phyloP scores from a whole-genome alignment of 208 protist genomes.

The Crithidia acanthocephali region DNA sequence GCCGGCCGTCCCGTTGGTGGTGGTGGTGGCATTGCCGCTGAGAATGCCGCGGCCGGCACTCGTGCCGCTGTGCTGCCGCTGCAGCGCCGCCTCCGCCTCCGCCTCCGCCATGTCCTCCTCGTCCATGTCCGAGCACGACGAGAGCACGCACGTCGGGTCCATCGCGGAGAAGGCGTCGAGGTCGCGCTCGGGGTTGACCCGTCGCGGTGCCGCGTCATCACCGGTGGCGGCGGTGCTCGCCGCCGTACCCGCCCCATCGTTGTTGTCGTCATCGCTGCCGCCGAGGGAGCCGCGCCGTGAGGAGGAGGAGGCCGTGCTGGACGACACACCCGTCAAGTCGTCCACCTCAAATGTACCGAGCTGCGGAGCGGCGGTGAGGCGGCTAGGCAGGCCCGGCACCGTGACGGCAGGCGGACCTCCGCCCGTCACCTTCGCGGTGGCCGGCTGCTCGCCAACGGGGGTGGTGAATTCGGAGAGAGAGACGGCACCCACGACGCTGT shows the following conservation, averaged over 20 bases:
- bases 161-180: conserved; percentile 16
- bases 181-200: conserved; percentile 15
- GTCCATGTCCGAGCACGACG: conserved; percentile 5
- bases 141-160: conserved; percentile 26
- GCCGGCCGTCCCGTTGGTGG: not conserved
- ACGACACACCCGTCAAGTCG: conserved; percentile 25
- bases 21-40: not conserved
- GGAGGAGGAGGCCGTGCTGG: conserved; percentile 25
- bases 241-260: not conserved
- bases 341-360: not conserved
- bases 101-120: conserved; percentile 11
- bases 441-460: not conserved
- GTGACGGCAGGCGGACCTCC: not conserved
- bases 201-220: not conserved
- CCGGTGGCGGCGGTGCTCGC: not conserved
- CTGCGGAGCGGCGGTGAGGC: not conserved
- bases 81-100: not conserved
- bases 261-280: not conserved
- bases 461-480: conserved; percentile 19
- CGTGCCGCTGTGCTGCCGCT: not conserved
- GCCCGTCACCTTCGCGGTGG: not conserved
- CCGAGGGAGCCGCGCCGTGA: conserved; percentile 4
- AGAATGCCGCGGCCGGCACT: not conserved
- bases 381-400: not conserved
- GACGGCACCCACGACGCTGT: conserved; percentile 17